Percentiles rank a stretch among this genome's conserved stretches.
These are phyloP conservation scores for Carex sylvatica DNA, from an alignment of 202 grass and related monocot genomes.

Conservation along the genomic window DNA sequence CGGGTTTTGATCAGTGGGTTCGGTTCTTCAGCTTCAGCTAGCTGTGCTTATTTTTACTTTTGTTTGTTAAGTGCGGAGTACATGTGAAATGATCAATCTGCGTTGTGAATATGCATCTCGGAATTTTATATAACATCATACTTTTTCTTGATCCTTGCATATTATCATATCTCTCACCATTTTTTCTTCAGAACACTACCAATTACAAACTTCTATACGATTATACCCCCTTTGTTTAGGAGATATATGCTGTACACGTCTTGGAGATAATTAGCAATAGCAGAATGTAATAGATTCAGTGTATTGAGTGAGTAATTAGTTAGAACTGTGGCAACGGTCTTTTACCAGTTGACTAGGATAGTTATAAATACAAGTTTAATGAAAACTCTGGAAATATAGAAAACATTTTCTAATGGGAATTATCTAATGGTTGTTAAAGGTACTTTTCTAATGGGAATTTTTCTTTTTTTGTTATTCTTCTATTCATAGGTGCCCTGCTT, in stretches of 20 bases:
- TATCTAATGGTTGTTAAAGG: background rate
- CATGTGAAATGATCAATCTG: background rate
- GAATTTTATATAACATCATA: background rate
- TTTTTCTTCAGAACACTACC: background rate
- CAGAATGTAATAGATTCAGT: no score
- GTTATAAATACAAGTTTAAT: no score
- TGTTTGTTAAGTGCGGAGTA: background rate
- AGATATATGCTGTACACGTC: no score
- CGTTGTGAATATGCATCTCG: background rate
- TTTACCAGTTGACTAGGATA: no score
- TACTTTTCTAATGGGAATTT: background rate
- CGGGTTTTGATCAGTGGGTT: background rate
- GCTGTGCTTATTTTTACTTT: background rate
- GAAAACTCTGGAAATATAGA: no score
- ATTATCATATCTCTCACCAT: background rate
- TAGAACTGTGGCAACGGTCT: no score
- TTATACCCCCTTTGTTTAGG: background rate
- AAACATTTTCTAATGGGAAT: background rate
- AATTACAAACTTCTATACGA: background rate
- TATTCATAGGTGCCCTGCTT: conserved; percentile 84
- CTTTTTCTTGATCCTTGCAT: background rate
- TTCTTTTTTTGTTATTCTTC: conserved; percentile 13
- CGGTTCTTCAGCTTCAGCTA: no score
- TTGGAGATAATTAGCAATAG: no score
- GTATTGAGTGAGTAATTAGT: no score